phyloP scores from a whole-genome alignment of 164 flowering plant genomes.

The Paratinospora sagittata region DNA sequence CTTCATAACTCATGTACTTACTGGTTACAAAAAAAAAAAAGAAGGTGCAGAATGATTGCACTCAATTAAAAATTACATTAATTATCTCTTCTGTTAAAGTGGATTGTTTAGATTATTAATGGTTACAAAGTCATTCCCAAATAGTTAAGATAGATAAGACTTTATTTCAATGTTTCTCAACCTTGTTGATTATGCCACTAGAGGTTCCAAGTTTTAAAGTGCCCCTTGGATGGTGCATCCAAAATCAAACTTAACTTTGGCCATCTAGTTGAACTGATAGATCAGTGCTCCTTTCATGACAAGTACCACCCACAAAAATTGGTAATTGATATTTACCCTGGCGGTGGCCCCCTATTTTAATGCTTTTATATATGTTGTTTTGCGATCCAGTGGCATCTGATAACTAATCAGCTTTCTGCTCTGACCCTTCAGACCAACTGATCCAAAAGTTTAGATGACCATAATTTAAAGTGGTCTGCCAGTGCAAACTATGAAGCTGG shows the following conservation, averaged over 20 bases:
- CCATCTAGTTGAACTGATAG: not conserved
- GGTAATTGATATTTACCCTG: no score
- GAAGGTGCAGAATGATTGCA: no score
- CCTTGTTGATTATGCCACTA: no score
- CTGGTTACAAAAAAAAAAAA: no score
- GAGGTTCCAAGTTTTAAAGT: no score
- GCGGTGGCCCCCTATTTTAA: not conserved
- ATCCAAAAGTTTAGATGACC: constrained; percentile 1
- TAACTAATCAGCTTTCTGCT: not conserved
- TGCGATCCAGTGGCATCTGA: not conserved
- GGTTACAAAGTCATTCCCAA: no score
- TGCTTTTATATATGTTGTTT: not conserved
- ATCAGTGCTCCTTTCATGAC: not conserved
- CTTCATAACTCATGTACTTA: no score
- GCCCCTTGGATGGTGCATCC: not conserved
- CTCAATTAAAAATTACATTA: no score
- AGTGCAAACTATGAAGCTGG: constrained; percentile 3
- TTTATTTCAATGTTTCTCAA: no score
- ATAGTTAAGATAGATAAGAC: no score
- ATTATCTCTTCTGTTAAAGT: no score
- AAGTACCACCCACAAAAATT: not conserved
- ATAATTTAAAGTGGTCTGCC: not conserved
- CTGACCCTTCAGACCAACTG: constrained; percentile 1
- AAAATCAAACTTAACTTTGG: not conserved
- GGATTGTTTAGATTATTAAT: no score